A percentile compares a stretch with the other conserved stretches of the same genome.
These are phyloP conservation scores for Cymbidium sinense DNA, from an alignment of 106 monocot species.

Conservation along the genomic window DNA sequence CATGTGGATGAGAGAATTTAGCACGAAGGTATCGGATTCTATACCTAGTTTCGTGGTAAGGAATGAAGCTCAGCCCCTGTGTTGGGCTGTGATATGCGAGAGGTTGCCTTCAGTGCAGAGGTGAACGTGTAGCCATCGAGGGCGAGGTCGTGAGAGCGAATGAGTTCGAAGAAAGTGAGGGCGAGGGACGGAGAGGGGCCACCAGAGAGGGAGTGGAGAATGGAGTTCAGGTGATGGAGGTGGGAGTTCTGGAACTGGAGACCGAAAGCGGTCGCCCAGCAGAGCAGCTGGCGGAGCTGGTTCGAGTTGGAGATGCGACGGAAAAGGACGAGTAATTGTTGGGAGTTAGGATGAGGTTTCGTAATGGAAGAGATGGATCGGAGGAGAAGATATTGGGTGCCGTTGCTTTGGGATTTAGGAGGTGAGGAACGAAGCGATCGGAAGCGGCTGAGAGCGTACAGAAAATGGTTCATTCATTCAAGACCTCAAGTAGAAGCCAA, in stretches of 20 bases:
- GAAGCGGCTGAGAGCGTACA: background rate
- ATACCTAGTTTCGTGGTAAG: constrained; percentile 39
- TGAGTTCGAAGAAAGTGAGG: constrained; percentile 31
- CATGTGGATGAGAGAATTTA: constrained; percentile 58
- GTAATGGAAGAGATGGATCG: constrained; percentile 10
- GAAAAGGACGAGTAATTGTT: constrained; percentile 22
- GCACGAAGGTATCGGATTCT: constrained; percentile 40
- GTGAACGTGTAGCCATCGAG: constrained; percentile 65
- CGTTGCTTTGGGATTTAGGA: background rate
- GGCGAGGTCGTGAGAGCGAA: constrained; percentile 19
- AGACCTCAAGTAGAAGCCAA: background rate
- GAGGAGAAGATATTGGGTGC: background rate
- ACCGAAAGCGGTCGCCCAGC: constrained; percentile 22
- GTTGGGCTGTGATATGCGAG: constrained; percentile 11
- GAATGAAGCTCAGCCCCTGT: constrained; percentile 37
- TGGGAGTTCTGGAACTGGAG: constrained; percentile 12
- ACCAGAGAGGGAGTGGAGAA: constrained; percentile 40
- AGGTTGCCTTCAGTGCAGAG: constrained; percentile 40
- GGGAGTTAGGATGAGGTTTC: constrained; percentile 10
- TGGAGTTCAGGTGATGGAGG: constrained; percentile 40
- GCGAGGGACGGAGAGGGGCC: constrained; percentile 28
- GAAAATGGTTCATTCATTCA: background rate
- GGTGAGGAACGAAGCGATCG: background rate
- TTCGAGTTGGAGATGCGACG: constrained; percentile 17
- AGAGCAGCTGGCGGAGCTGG: constrained; percentile 41